phyloP scores from a whole-genome alignment of 1,284 basidiomycete genomes.

The Moesziomyces sp. region DNA sequence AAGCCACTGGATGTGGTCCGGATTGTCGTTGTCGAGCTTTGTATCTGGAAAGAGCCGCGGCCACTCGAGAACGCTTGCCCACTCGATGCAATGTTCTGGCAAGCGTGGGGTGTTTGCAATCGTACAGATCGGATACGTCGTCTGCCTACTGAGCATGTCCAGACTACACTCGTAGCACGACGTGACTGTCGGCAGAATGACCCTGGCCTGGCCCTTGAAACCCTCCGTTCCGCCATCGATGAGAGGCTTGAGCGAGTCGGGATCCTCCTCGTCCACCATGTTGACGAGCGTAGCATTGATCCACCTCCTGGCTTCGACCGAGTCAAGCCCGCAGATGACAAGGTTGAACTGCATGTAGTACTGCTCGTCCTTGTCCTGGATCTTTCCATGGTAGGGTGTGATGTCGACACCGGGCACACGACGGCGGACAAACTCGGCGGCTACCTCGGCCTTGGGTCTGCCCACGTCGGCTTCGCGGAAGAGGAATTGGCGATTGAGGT shows the following conservation, averaged over 20 bases:
- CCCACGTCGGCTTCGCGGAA: conserved; percentile 94
- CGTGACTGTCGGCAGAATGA: conserved; percentile 93
- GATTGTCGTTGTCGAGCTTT: conserved; percentile 76
- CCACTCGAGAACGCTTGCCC: conserved; percentile 99
- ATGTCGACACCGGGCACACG: conserved; percentile 92
- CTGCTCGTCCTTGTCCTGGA: conserved; percentile 95
- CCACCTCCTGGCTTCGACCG: conserved; percentile 85
- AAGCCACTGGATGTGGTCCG: conserved; percentile 95
- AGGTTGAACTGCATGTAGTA: conserved; percentile 98
- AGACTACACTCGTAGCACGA: conserved; percentile 99
- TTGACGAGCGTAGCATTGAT: conserved; percentile 97
- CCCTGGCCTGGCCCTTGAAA: conserved; percentile 98
- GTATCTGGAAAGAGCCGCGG: conserved; percentile 80
- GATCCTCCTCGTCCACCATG: conserved; percentile 82
- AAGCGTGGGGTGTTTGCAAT: conserved; percentile 98
- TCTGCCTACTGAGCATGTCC: conserved; percentile 97
- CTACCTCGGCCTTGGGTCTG: conserved; percentile 89
- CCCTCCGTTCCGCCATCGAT: conserved; percentile 99
- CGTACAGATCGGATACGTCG: conserved; percentile 97
- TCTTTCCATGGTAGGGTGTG: conserved; percentile 96
- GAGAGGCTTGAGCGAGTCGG: conserved; percentile 94
- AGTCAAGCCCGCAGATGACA: conserved; percentile 97
- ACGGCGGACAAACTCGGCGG: conserved; percentile 85
- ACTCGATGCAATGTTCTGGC: conserved; percentile 99
- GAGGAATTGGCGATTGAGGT: conserved; percentile 96